Evolutionary conservation across 1,139 yeast species (phyloP).

Genomic region (Geotrichum reessii): DNA sequence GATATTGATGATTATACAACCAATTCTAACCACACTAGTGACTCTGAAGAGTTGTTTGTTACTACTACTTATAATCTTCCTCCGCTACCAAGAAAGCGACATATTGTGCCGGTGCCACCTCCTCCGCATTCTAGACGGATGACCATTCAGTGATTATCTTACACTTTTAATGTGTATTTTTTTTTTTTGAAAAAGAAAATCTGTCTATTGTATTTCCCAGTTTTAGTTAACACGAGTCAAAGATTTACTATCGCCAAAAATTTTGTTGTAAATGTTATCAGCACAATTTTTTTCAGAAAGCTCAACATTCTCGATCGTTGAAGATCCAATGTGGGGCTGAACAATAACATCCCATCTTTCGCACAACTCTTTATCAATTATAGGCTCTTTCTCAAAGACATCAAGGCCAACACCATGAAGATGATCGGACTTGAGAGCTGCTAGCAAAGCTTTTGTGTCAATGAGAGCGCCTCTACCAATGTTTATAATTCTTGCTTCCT

Average conservation of each 20-base stretch:
- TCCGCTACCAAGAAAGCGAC: not conserved
- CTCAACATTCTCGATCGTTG: slow-evolving; percentile 10
- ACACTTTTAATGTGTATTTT: not conserved
- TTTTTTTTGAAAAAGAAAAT: not conserved
- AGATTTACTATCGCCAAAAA: slow-evolving; percentile 20
- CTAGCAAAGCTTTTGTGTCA: slow-evolving; percentile 60
- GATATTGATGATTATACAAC: not conserved
- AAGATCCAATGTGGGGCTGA: slow-evolving; percentile 12
- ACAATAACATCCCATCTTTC: slow-evolving; percentile 43
- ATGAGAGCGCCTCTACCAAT: slow-evolving; percentile 74
- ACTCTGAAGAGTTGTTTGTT: not conserved
- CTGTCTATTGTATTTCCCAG: not conserved
- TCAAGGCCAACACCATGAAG: slow-evolving; percentile 55
- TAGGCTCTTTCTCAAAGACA: slow-evolving; percentile 72
- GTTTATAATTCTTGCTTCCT: slow-evolving; percentile 61
- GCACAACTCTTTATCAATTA: slow-evolving; percentile 48
- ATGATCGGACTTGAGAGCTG: slow-evolving; percentile 60
- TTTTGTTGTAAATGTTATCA: slow-evolving; percentile 45
- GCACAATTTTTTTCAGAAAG: slow-evolving; percentile 34
- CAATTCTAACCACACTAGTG: not conserved
- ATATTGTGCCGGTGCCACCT: not conserved
- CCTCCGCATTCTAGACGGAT: slow-evolving; percentile 1
- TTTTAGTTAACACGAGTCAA: slow-evolving; percentile 16
- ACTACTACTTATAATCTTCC: not conserved
- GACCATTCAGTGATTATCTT: not conserved